Base-by-base conservation (phyloP, 2,329 filamentous ascomycete genomes). In the Blastomyces gilchristii region DNA sequence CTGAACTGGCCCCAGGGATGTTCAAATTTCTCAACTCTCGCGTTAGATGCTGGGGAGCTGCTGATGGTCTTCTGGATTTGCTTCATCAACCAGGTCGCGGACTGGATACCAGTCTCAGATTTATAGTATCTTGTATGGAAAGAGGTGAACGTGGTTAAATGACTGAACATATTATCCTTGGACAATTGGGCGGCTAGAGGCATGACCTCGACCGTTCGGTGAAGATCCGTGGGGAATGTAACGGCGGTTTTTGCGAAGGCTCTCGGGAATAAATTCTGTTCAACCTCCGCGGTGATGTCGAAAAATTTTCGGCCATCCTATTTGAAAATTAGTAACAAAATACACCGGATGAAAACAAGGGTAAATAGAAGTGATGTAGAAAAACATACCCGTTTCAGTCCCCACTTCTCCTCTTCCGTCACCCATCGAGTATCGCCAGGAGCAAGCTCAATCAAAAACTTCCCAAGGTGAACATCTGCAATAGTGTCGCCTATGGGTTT, bases 351-450 rank as follows among this genome's bases (percentile, higher is more conserved):
- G 18, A 22, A 11, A 28, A 25, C 37, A 22, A 2, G 8, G 45
- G 18, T 7, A 3, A 18, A n/a, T 45, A 45, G n/a, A 45, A 5
- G 18, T 14, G 34, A 39, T 14, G 18, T 3, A 57, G 54, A 4
- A 61, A 53, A 14, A 77, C 85, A 63, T 82, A 95, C 91, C 69
- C 91, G 83, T 71, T 89, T 87, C 67, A 97, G 79, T 75, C 87
- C 86, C 91, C 93, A 97, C 78, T 97, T 99, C 79, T 97, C 87
- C 45, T 96, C 90, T 71, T 97, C 93, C 0, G 90, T 95, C 41
- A 97, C 87, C 89, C 90, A 94, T 81, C 83, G 80, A 31, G 87
- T 92, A 73, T 93, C 83, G 63, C 89, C 91, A 3, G 91, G 91
- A n/a, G 85, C 83, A 34, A 94, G 81, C 79, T 97, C 92, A 67